Percentiles rank a stretch among this genome's conserved stretches.
Conservation (phyloP, 257 asterid genomes). For the Petunia secreta region DNA sequence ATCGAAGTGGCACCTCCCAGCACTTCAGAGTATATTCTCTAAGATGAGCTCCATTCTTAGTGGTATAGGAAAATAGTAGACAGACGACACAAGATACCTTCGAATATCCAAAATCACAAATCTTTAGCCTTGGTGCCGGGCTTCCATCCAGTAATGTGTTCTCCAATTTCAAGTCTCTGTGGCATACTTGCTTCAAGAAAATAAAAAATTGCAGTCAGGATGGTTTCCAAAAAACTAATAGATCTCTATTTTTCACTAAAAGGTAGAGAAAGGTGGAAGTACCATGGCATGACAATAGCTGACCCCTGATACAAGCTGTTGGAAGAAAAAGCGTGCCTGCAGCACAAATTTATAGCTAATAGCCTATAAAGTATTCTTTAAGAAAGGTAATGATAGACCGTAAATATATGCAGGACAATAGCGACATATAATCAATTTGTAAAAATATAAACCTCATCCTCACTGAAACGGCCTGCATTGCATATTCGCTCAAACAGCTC, state of each 20-base stretch:
- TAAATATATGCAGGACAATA: slow-evolving; percentile 20
- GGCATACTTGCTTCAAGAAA: background rate
- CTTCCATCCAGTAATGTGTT: slow-evolving; percentile 1
- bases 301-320: slow-evolving; percentile 96
- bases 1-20: too few relatives aligned
- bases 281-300: slow-evolving; percentile 98
- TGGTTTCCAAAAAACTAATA: too few relatives aligned
- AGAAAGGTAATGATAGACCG: too few relatives aligned
- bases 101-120: slow-evolving; percentile 6
- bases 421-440: background rate
- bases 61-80: background rate
- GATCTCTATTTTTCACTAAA: background rate
- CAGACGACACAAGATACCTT: background rate
- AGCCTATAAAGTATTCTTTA: background rate
- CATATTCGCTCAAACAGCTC: slow-evolving; percentile 79
- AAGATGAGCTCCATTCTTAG: too few relatives aligned
- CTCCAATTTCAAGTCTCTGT: slow-evolving; percentile 14
- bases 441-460: slow-evolving; percentile 65
- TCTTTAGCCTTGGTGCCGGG: background rate
- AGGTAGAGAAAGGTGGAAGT: slow-evolving; percentile 26
- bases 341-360: slow-evolving; percentile 6
- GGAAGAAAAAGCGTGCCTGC: slow-evolving; percentile 94
- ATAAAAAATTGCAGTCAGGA: background rate
- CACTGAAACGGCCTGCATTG: slow-evolving; percentile 75
- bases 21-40: too few relatives aligned